Base-by-base conservation (phyloP, 2,329 filamentous ascomycete genomes). In the Penicillium psychrosexuale region DNA sequence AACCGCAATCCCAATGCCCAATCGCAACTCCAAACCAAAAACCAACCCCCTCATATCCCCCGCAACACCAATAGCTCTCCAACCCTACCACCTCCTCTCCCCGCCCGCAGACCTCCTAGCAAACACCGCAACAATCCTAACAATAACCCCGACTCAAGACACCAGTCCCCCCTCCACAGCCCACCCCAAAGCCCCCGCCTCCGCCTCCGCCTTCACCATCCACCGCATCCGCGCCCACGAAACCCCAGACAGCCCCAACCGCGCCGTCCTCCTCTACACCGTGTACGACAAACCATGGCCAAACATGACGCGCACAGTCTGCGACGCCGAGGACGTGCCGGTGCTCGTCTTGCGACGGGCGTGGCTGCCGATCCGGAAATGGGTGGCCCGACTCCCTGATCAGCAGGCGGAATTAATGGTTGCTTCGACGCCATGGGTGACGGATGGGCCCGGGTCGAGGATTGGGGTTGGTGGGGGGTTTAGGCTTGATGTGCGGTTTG, bases 71-170 rank as follows among this genome's bases (percentile, higher is more conserved):
- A 54, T 65, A 58, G 63, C 63, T 24, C 60, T 65, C 8, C 59
- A 56, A 2, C 57, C 52, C 53, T 55, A 57, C 28, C 61, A 65
- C 51, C 61, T 65, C 39, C 57, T 65, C 46, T 56, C 61, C 37
- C 60, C 63, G 15, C 57, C 58, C 12, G 54, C 63, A 52, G 63
- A 65, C 51, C 53, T 59, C 36, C 47, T 64, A 28, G 64, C 61
- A 37, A 59, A 64, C 51, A 61, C 61, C 24, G 56, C 63, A 19
- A 65, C 63, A 17, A 65, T 59, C 9, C 53, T 65, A 12, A 54
- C 51, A 19, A 60, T 65, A 22, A 51, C 52, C 4, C 55, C 61
- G 47, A 54, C 53, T 39, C 51, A 56, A 40, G 57, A 63, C 37
- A 55, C 53, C n/a, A 65, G 48, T 51, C 47, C 12, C 44, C 55